phyloP scores from a whole-genome alignment of 139 green algal genomes.

The Raphidocelis subcapitata region DNA sequence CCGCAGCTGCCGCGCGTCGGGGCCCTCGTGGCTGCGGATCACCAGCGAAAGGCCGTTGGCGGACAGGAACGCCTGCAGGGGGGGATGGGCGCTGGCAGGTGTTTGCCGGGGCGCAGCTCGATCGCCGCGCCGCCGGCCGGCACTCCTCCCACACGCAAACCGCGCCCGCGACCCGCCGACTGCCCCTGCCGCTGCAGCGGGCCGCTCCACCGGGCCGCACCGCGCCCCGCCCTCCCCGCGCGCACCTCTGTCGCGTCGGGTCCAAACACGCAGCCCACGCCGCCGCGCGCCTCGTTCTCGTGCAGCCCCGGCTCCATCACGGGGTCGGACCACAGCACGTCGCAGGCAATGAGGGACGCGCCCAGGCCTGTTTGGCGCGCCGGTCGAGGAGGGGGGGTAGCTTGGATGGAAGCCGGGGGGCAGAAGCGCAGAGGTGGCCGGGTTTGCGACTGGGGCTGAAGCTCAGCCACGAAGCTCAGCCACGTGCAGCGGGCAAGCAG shows the following conservation, averaged over 20 bases:
- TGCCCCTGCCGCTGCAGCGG: no score
- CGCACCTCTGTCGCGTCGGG: conserved; percentile 82
- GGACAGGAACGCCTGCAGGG: conserved; percentile 77
- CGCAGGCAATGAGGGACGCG: conserved; percentile 60
- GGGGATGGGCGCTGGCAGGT: background rate
- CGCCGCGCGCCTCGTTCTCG: conserved; percentile 70
- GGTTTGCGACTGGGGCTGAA: no score
- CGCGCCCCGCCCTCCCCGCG: background rate
- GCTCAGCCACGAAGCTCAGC: no score
- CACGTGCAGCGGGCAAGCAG: no score
- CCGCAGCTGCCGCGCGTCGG: conserved; percentile 75
- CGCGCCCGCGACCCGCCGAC: background rate
- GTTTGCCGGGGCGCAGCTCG: no score
- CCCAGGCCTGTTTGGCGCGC: conserved; percentile 38
- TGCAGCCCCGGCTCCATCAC: conserved; percentile 57
- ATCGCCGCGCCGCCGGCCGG: no score
- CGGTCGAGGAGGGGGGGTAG: background rate
- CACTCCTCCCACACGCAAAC: no score
- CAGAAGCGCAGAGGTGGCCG: no score
- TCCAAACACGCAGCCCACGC: conserved; percentile 90
- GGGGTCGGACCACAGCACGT: conserved; percentile 96
- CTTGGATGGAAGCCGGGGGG: background rate
- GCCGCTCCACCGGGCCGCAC: no score
- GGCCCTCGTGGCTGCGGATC: conserved; percentile 93
- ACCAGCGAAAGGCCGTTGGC: conserved; percentile 91